Evolutionary conservation across 148 eudicot species (phyloP), one percentile per base, ranked within the genome.

Genomic region (Rhododendron ferrugineum): DNA sequence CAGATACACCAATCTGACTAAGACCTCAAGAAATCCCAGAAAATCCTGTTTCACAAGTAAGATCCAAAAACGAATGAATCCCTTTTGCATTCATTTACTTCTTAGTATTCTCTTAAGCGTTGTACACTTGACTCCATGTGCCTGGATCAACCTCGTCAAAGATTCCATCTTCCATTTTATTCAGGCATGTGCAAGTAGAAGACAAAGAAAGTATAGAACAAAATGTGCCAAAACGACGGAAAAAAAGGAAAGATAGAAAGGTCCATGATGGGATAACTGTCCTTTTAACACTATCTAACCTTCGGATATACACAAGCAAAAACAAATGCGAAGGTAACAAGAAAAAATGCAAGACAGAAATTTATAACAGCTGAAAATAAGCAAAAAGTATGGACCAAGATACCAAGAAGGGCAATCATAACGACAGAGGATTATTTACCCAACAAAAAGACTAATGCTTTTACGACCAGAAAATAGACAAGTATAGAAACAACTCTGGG

Each of bases 111-210:
- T 68, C 36, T 28, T 20, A 8, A 20, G 13, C 6, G 11, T 76
- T 18, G 1, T 34, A 40, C 40, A 37, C 40, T 37, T 37, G 40
- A 37, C 36, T 10, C 50, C 50, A 40, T 76, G 11, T 18, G 49
- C 79, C 16, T 36, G 30, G 79, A 37, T 74, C 78, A 15, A 47
- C 14, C 15, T 77, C 32, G n/a, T 40, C 52, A 54, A 77, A 77
- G 30, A 42, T 30, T 40, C 79, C 30, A 8, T 78, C 80, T 23
- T 78, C 80, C 80, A 78, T 74, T 74, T 36, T 74, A 74, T 74
- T 36, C 42, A 74, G 23, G 30, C 15, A 23, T 78, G 52, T 42
- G 30, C 30, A 47, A 47, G 58, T n/a, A 47, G 7, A 26, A 78
- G 81, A 78, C 81, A 7, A 44, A 78, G 20, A 6, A 20, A 6